Conservation (phyloP, 176 grass and related monocot species). For the Rhynchospora pubera region DNA sequence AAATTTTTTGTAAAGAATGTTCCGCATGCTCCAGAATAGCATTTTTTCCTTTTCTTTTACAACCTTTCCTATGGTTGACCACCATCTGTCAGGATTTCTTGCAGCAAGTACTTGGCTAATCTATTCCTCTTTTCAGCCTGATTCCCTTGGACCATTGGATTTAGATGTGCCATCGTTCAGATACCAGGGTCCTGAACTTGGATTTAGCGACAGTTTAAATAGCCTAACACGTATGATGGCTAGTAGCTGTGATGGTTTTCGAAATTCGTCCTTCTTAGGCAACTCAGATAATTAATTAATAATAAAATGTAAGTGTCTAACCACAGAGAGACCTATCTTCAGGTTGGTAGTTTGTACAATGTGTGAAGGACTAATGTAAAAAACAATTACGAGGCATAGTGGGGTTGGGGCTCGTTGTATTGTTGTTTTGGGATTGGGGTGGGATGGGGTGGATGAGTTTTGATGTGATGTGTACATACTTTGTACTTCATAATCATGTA, state of each 20-base stretch:
- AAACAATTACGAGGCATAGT: conserved; percentile 2
- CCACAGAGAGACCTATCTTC: not conserved
- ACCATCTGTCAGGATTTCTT: not conserved
- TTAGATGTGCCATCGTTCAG: conserved; percentile 44
- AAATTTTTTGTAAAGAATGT: not conserved
- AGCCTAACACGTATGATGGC: conserved; percentile 71
- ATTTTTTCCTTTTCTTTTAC: not conserved
- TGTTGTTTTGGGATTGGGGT: not conserved
- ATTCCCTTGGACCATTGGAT: conserved; percentile 92
- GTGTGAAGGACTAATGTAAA: conserved; percentile 11
- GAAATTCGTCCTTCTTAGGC: conserved; percentile 57
- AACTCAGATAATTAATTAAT: conserved; percentile 12
- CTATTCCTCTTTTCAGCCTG: conserved; percentile 43
- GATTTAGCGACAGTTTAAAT: conserved; percentile 62
- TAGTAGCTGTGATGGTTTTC: conserved; percentile 81
- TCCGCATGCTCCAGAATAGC: not conserved
- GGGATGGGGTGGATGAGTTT: not conserved
- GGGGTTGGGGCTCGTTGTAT: not conserved
- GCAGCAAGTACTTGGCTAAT: conserved; percentile 14
- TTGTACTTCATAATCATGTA: conserved; percentile 9
- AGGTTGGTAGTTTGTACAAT: conserved; percentile 12
- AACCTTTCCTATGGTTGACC: not conserved
- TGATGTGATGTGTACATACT: conserved; percentile 16
- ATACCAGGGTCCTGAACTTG: conserved; percentile 52
- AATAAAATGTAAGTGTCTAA: conserved; percentile 9